Base-by-base conservation (phyloP, 2,329 filamentous ascomycete genomes). In the Claviceps sp. region DNA sequence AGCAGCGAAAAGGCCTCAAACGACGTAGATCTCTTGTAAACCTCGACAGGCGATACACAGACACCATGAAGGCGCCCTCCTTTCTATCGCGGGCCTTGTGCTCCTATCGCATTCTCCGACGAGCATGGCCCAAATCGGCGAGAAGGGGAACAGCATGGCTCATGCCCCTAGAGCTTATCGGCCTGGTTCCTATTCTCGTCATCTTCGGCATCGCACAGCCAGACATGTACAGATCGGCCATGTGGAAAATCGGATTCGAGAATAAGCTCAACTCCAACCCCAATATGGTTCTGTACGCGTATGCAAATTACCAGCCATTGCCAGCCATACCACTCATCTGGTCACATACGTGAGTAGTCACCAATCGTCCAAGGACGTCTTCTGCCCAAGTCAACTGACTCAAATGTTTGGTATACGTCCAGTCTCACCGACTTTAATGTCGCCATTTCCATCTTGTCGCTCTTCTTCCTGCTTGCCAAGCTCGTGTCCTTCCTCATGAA, bases 391-490 rank as follows among this genome's bases (percentile, higher is more conserved):
- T 13, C 2, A 22, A 45, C 19, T 22, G 14, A 8, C 13, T 45
- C 24, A 22, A 24, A 43, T 47, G 54, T 44, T 48, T 19, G 34
- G 30, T 26, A 22, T 22, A 4, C 3, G 19, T 17, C 10, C 47
- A 90, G 86, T 52, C 72, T 88, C 56, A 89, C 86, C 47, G 74
- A 84, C 59, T 88, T 79, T 70, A 89, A 90, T 62, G 80, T 89
- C 58, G 83, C 84, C 62, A 84, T 89, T 58, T 84, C 85, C 40
- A 77, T 91, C 57, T 72, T 89, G 51, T 82, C 81, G 53, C 83
- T 87, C 65, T 91, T 91, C 71, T 74, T 89, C 64, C 76, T 88
- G 56, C 75, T 90, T 45, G 72, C 76, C 65, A 89, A 89, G 71
- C 73, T 78, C 56, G 78, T 85, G 55, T 74, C 78, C 61, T 82